Evolutionary conservation across 2,329 filamentous ascomycete species (phyloP).

Genomic region (Lecanicillium sp.): DNA sequence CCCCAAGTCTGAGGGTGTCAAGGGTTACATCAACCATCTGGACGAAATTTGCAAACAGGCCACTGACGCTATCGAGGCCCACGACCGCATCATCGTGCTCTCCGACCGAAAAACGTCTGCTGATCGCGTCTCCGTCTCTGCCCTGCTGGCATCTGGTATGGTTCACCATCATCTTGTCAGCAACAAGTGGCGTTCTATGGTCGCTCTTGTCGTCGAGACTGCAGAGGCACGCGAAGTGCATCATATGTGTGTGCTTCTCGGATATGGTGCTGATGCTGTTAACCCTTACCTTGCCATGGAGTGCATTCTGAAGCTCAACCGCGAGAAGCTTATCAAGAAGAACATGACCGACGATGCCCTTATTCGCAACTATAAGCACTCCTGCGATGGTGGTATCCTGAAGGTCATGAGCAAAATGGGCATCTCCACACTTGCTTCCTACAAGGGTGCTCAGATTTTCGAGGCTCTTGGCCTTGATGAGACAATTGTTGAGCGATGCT

Average conservation of each 20-base stretch:
- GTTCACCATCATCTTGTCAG: slow-evolving; percentile 92
- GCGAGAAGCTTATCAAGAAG: slow-evolving; percentile 87
- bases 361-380: slow-evolving; percentile 94
- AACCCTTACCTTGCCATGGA: slow-evolving; percentile 95
- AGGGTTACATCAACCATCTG: slow-evolving; percentile 79
- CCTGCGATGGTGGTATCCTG: slow-evolving; percentile 89
- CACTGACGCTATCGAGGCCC: slow-evolving; percentile 74
- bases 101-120: slow-evolving; percentile 81
- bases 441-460: slow-evolving; percentile 98
- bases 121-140: slow-evolving; percentile 77
- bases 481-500: slow-evolving; percentile 86
- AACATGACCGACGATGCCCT: slow-evolving; percentile 74
- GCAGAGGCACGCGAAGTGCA: slow-evolving; percentile 95
- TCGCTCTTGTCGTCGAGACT: slow-evolving; percentile 81
- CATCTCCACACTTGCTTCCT: slow-evolving; percentile 90
- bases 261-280: slow-evolving; percentile 89
- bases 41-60: slow-evolving; percentile 83
- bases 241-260: slow-evolving; percentile 96
- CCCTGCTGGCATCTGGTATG: slow-evolving; percentile 82
- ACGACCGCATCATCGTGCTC: slow-evolving; percentile 78
- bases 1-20: slow-evolving; percentile 72
- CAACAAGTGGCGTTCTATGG: slow-evolving; percentile 91
- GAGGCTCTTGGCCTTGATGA: slow-evolving; percentile 93
- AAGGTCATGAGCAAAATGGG: slow-evolving; percentile 99
- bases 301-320: slow-evolving; percentile 94